phyloP scores from a whole-genome alignment of 352 stramenopile genomes.

The Globisporangium heterothallicum region DNA sequence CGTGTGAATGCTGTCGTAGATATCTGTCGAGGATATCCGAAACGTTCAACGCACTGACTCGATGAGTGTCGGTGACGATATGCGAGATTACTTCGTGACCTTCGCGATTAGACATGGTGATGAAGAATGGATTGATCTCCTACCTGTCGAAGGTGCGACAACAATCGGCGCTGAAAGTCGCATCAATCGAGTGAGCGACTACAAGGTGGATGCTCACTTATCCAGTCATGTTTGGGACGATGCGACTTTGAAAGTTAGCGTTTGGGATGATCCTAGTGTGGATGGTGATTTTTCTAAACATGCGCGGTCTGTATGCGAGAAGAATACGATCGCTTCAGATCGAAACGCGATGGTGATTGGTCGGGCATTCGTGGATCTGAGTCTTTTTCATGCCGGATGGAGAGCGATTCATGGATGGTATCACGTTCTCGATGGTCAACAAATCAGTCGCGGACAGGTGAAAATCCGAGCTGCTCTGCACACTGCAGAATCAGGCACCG shows the following conservation, averaged over 20 bases:
- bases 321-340: neutral
- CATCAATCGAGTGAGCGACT: neutral
- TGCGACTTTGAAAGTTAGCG: neutral
- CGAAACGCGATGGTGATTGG: constrained; percentile 13
- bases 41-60: neutral
- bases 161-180: neutral
- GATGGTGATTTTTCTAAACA: neutral
- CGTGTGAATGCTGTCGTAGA: constrained; percentile 7
- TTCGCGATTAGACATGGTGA: neutral
- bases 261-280: neutral
- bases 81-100: neutral
- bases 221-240: neutral
- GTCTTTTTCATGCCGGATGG: constrained; percentile 20
- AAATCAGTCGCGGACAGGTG: constrained; percentile 21
- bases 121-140: neutral
- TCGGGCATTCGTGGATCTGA: constrained; percentile 20
- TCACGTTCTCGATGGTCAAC: constrained; percentile 19
- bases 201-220: neutral
- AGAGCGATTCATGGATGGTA: constrained; percentile 26
- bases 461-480: constrained; percentile 19
- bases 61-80: neutral
- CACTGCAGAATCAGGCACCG: neutral
- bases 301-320: neutral
- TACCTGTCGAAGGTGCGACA: neutral
- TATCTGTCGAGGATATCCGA: constrained; percentile 9